phyloP scores from a whole-genome alignment of 1,139 yeast genomes.

The Sugiyamaella grinbergsii region DNA sequence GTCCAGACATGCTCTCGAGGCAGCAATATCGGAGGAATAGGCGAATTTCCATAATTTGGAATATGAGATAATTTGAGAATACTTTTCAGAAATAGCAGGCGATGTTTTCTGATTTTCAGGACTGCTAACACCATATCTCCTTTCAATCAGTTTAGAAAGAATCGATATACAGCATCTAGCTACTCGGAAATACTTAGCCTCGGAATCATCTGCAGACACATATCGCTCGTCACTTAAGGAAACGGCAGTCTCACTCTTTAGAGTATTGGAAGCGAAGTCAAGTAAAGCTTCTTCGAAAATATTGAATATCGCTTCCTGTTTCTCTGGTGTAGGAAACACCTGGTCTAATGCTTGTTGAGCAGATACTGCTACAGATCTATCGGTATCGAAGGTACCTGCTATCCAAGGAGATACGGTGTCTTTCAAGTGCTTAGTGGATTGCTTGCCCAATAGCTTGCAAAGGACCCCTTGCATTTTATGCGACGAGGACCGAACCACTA shows the following conservation, averaged over 20 bases:
- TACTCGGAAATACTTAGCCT: constrained; percentile 65
- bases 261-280: constrained; percentile 54
- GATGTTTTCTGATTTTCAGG: constrained; percentile 17
- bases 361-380: constrained; percentile 57
- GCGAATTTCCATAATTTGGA: constrained; percentile 38
- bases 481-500: constrained; percentile 59
- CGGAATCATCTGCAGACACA: constrained; percentile 65
- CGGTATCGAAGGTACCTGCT: constrained; percentile 69
- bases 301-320: constrained; percentile 61
- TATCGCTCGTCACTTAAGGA: constrained; percentile 77
- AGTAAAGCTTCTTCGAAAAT: constrained; percentile 59
- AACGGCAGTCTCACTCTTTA: constrained; percentile 58
- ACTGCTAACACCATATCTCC: constrained; percentile 16
- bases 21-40: constrained; percentile 31
- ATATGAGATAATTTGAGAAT: constrained; percentile 28
- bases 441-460: constrained; percentile 57
- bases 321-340: constrained; percentile 62
- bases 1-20: constrained; percentile 32
- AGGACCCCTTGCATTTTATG: constrained; percentile 66
- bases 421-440: constrained; percentile 62
- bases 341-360: constrained; percentile 52
- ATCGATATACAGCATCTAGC: constrained; percentile 56
- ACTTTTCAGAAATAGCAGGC: constrained; percentile 20
- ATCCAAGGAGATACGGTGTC: constrained; percentile 75
- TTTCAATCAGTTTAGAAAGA: constrained; percentile 48